Percentiles rank a stretch among this genome's conserved stretches.
These are phyloP conservation scores for Batkoa obscura DNA, from an alignment of 371 early-diverging fungal genomes.

Conservation along the genomic window DNA sequence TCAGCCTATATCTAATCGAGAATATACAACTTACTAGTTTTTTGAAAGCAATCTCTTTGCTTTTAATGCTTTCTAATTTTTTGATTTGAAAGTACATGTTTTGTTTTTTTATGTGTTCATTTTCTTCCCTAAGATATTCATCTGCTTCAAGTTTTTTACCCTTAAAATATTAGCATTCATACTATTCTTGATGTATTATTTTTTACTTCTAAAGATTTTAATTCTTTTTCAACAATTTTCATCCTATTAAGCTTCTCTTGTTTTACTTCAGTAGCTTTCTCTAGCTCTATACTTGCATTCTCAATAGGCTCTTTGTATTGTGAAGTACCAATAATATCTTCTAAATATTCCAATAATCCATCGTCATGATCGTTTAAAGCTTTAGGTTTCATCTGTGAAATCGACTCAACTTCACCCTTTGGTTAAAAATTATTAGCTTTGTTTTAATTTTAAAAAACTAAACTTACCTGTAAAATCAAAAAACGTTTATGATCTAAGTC, in stretches of 20 bases:
- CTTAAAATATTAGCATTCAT: constrained; percentile 12
- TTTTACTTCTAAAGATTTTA: constrained; percentile 9
- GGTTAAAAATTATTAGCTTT: background rate
- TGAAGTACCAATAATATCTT: constrained; percentile 98
- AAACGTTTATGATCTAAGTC: constrained; percentile 99
- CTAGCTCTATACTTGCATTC: constrained; percentile 37
- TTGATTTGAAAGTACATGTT: background rate
- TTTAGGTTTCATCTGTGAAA: constrained; percentile 97
- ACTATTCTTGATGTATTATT: background rate
- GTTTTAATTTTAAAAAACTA: background rate
- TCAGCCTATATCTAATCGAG: background rate
- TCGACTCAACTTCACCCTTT: constrained; percentile 98
- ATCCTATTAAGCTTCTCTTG: constrained; percentile 68
- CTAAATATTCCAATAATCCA: constrained; percentile 97
- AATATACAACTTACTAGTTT: background rate
- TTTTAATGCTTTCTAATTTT: background rate
- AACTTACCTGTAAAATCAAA: constrained; percentile 72
- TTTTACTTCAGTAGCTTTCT: constrained; percentile 53
- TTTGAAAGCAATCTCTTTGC: background rate
- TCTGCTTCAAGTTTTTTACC: constrained; percentile 69
- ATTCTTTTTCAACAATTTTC: constrained; percentile 23
- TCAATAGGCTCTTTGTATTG: constrained; percentile 81
- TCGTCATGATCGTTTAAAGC: constrained; percentile 81
- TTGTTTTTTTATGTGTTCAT: constrained; percentile 45
- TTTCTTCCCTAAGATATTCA: constrained; percentile 56